Base-by-base conservation (phyloP, 192 early-diverging fungal species). In the Jimgerdemannia lactiflua region DNA sequence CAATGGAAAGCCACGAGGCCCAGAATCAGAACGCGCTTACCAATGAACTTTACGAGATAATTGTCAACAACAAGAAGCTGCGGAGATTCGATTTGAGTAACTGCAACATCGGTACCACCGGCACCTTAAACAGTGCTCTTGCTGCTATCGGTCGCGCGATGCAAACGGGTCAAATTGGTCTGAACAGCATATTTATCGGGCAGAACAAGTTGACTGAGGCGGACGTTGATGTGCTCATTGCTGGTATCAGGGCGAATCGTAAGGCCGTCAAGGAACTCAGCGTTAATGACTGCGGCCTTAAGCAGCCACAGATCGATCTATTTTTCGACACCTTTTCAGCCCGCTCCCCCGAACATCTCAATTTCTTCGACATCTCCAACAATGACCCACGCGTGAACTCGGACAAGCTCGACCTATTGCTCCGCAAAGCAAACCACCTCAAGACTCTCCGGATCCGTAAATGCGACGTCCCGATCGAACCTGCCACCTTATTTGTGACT, bases 61-160 rank as follows among this genome's bases (percentile, higher is more conserved):
- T 76, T 41, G 63, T 67, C 39, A 70, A 70, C 59, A 79, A 79
- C 67, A 81, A 74, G 69, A 67, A 77, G 39, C 43, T 74, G 42
- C 14, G 73, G 41, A 9, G 19, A 42, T 43, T 81, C 4, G 71
- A 78, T 43, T 39, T 81, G 40, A 63, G 65, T 2, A 49, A 74
- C n/a, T 75, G 76, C 19, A 71, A 9, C 6, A 77, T 78, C n/a
- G 77, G 74, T 3, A 41, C 41, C 14, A 64, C 43, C 39, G 71
- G 70, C 9, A 9, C 74, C 39, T 9, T 20, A 3, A 64, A 42
- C 20, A 67, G 70, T 11, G 63, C 73, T 10, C 42, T 79, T 1
- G 40, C 49, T 4, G 40, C 71, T 7, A 75, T 79, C 29, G 78
- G 78, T 19, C 39, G 40, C 29, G 74, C 70, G 0, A 68, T 79